Evolutionary conservation across 2,329 filamentous ascomycete species (phyloP).

Genomic region (Penicillium sp.): DNA sequence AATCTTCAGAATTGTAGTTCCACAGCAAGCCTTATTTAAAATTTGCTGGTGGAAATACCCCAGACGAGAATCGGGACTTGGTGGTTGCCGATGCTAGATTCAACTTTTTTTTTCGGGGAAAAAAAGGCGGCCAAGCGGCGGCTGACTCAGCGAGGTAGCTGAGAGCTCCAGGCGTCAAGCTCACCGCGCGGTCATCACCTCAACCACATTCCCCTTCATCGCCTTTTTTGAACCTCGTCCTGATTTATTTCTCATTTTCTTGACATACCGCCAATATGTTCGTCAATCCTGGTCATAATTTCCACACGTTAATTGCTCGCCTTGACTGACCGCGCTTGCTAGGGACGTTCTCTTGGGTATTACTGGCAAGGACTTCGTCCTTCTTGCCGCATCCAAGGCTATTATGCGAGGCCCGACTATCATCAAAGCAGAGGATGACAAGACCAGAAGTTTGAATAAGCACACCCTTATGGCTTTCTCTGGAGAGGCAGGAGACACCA

Average conservation of each 20-base stretch:
- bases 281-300: constrained; percentile 5
- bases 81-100: constrained; percentile 17
- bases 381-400: constrained; percentile 96
- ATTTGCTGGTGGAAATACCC: constrained; percentile 3
- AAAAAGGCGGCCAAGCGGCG: constrained; percentile 31
- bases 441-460: constrained; percentile 89
- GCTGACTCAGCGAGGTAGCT: constrained; percentile 39
- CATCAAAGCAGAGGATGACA: constrained; percentile 93
- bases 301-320: constrained; percentile 10
- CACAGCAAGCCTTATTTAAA: constrained; percentile 5
- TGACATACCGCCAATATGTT: constrained; percentile 30
- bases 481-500: constrained; percentile 93
- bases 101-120: constrained; percentile 41
- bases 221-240: constrained; percentile 21
- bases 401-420: constrained; percentile 97
- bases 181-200: constrained; percentile 38
- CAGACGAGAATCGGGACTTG: constrained; percentile 4
- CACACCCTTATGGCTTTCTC: constrained; percentile 94
- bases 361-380: constrained; percentile 98
- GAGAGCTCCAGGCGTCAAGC: constrained; percentile 45
- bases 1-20: neutral
- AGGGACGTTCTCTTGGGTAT: constrained; percentile 99
- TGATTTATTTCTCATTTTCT: constrained; percentile 22
- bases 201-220: constrained; percentile 23
- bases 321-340: constrained; percentile 20